phyloP scores from a whole-genome alignment of 2,329 filamentous ascomycete genomes.

The Paecilomyces dactylethromorphus region DNA sequence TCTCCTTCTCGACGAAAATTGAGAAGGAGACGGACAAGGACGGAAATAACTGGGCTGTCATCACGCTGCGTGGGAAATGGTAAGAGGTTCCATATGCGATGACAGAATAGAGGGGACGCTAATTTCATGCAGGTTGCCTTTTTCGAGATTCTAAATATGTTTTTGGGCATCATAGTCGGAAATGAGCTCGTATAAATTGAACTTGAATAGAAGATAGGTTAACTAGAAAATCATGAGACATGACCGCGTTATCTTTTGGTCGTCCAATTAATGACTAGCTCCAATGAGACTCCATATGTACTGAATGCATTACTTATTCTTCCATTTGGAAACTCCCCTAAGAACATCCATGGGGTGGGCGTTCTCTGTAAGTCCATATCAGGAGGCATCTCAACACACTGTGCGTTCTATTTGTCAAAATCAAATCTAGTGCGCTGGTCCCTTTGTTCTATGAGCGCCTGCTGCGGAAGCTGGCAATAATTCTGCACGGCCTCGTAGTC shows the following conservation, averaged over 20 bases:
- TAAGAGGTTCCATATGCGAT: slow-evolving; percentile 35
- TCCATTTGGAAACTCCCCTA: too few species aligned
- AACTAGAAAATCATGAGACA: neutral
- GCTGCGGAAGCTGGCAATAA: neutral
- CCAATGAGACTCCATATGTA: neutral
- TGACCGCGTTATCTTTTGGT: neutral
- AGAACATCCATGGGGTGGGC: too few species aligned
- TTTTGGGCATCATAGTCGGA: neutral
- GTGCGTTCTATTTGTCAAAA: neutral
- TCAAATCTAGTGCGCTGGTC: neutral
- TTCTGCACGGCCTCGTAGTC: neutral
- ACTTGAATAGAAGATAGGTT: neutral
- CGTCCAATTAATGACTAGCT: neutral
- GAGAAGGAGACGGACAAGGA: slow-evolving; percentile 88
- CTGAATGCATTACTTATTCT: too few species aligned
- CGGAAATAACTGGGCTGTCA: slow-evolving; percentile 75
- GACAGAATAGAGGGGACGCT: slow-evolving; percentile 3
- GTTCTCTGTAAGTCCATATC: too few species aligned
- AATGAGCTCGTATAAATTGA: neutral
- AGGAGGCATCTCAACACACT: too few species aligned
- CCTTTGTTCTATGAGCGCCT: neutral
- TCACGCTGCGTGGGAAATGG: slow-evolving; percentile 80
- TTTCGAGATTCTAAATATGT: slow-evolving; percentile 33
- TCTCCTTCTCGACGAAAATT: slow-evolving; percentile 81
- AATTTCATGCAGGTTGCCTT: slow-evolving; percentile 35